Evolutionary conservation across 1,139 yeast species (phyloP).

Genomic region (Magnusiomyces fungicola): DNA sequence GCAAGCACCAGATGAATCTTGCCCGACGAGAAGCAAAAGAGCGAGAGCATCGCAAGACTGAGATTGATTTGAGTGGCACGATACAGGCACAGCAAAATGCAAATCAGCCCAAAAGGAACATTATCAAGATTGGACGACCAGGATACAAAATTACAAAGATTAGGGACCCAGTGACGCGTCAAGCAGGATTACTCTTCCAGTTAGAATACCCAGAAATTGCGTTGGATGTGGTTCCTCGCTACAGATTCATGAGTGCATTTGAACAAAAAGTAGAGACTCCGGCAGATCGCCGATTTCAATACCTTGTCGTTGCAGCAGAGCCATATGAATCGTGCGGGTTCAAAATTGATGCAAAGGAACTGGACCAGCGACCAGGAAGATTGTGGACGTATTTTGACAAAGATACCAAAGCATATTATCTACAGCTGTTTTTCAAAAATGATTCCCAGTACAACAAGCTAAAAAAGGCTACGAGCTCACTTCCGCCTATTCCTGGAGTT

Average conservation of each 20-base stretch:
- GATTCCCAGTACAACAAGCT: neutral
- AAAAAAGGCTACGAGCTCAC: too few species aligned
- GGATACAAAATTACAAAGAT: constrained; percentile 59
- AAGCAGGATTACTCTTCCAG: constrained; percentile 55
- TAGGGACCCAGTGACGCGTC: constrained; percentile 49
- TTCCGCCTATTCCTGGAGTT: too few species aligned
- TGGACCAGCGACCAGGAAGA: constrained; percentile 42
- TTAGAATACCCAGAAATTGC: constrained; percentile 49
- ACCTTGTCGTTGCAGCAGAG: constrained; percentile 69
- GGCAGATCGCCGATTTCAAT: constrained; percentile 46
- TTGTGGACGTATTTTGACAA: constrained; percentile 68
- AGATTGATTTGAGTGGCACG: constrained; percentile 13
- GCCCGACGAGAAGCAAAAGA: constrained; percentile 45
- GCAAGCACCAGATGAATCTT: constrained; percentile 63
- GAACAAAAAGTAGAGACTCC: constrained; percentile 49
- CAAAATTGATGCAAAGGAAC: constrained; percentile 54
- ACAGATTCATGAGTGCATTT: constrained; percentile 65
- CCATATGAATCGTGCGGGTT: constrained; percentile 75
- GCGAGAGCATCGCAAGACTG: constrained; percentile 15
- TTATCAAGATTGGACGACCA: constrained; percentile 66
- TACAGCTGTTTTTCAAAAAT: constrained; percentile 54
- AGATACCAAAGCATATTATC: constrained; percentile 58
- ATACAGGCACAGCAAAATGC: constrained; percentile 15
- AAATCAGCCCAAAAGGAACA: constrained; percentile 25
- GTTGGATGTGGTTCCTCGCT: constrained; percentile 46